Evolutionary conservation across 257 asterid species (phyloP).

Genomic region (Salvia miltiorrhiza): DNA sequence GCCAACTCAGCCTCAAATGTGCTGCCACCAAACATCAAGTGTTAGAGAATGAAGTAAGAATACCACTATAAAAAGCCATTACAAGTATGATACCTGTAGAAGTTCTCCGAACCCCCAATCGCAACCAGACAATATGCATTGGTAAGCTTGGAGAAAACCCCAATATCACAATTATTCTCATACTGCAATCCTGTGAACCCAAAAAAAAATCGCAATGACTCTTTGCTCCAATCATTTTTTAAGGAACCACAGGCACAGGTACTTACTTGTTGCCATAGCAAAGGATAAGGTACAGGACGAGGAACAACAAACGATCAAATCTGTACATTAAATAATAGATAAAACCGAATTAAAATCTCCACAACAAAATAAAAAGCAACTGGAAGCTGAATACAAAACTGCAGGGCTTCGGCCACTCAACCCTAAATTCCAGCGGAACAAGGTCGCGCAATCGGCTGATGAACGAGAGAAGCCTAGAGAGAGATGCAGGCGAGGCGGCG

Average conservation of each 20-base stretch:
- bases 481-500: no score
- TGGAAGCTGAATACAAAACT: neutral
- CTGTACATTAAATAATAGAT: neutral
- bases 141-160: slow-evolving; percentile 91
- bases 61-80: neutral
- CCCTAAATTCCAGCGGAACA: neutral
- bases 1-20: slow-evolving; percentile 82
- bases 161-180: slow-evolving; percentile 84
- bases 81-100: slow-evolving; percentile 54
- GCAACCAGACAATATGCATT: slow-evolving; percentile 95
- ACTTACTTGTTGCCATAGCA: slow-evolving; percentile 28
- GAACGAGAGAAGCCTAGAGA: no score
- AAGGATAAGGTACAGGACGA: neutral
- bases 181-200: slow-evolving; percentile 65
- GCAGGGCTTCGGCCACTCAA: neutral
- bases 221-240: neutral
- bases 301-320: neutral
- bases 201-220: neutral
- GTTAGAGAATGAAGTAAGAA: slow-evolving; percentile 2
- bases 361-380: neutral
- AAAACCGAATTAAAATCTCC: neutral
- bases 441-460: no score
- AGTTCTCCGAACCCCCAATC: slow-evolving; percentile 92
- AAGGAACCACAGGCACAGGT: neutral
- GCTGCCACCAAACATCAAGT: slow-evolving; percentile 40